Conservation (phyloP, 495 filamentous ascomycete genomes). For the Neurospora africana region DNA sequence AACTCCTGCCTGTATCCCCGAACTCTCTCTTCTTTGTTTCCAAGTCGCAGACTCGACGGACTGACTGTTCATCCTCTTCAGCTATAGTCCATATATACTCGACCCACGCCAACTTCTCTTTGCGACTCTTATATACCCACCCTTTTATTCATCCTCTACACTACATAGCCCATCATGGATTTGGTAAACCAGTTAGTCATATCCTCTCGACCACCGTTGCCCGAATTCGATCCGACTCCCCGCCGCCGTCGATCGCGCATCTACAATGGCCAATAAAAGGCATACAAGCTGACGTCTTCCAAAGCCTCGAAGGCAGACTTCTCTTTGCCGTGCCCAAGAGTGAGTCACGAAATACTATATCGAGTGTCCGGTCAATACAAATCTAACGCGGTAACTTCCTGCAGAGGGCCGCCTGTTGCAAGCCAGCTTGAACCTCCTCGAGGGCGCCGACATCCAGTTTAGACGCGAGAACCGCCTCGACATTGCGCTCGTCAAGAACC, state of each 20-base stretch:
- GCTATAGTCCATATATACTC: neutral
- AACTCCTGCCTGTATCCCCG: neutral
- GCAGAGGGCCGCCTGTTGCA: constrained; percentile 86
- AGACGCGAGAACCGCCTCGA: constrained; percentile 84
- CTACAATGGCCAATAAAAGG: constrained; percentile 6
- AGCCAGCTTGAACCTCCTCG: constrained; percentile 74
- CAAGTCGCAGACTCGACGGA: neutral
- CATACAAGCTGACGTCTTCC: constrained; percentile 24
- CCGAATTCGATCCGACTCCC: neutral
- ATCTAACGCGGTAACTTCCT: neutral
- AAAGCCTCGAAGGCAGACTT: constrained; percentile 80
- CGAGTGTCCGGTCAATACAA: neutral
- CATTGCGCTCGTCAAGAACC: constrained; percentile 92
- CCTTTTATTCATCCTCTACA: neutral
- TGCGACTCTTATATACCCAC: neutral
- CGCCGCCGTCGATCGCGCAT: neutral
- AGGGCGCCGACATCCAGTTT: constrained; percentile 93
- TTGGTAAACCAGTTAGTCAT: constrained; percentile 70
- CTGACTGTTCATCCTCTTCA: neutral
- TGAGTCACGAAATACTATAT: constrained; percentile 33
- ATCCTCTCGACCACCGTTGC: neutral
- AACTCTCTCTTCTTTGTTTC: neutral
- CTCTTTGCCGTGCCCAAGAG: constrained; percentile 97
- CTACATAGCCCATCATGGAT: constrained; percentile 47
- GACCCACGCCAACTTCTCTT: neutral